Percentiles rank a stretch among this genome's conserved stretches.
Conservation (phyloP, 2,329 filamentous ascomycete species). For the Aspergillus sp. region DNA sequence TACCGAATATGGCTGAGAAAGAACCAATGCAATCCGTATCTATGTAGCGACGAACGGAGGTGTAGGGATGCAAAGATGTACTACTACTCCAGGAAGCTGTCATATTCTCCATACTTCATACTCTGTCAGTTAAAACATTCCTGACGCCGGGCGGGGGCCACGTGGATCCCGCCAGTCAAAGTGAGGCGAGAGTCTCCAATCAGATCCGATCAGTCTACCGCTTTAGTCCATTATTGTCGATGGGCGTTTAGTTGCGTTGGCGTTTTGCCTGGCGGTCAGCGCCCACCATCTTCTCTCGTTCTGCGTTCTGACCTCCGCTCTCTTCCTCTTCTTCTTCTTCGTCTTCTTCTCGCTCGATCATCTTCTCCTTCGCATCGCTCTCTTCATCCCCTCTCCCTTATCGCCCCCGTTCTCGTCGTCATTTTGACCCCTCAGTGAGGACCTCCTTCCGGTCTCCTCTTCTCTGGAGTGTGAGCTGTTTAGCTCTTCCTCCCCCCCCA, state of each 20-base stretch:
- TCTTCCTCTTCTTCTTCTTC: conserved; percentile 1
- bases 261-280: conserved; percentile 16
- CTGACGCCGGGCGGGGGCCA: conserved; percentile 22
- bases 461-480: not conserved
- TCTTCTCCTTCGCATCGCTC: conserved; percentile 8
- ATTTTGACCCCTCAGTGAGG: not conserved
- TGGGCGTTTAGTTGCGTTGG: not conserved
- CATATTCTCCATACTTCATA: too few relatives aligned
- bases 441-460: not conserved
- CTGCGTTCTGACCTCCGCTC: conserved; percentile 1
- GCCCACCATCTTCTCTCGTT: conserved; percentile 4
- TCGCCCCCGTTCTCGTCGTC: not conserved
- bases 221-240: too few relatives aligned
- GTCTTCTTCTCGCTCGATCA: conserved; percentile 5
- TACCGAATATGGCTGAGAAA: too few relatives aligned
- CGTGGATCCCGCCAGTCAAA: conserved; percentile 26
- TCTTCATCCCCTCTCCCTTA: conserved; percentile 8
- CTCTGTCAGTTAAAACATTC: too few relatives aligned
- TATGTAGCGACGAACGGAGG: too few relatives aligned
- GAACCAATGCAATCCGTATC: too few relatives aligned
- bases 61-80: too few relatives aligned
- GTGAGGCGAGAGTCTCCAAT: conserved; percentile 21
- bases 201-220: too few relatives aligned
- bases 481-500: too few relatives aligned
- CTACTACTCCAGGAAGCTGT: too few relatives aligned